Evolutionary conservation across 1,139 yeast species (phyloP), one percentile per base, ranked within the genome.

Genomic region (Hansenula lynferdii): DNA sequence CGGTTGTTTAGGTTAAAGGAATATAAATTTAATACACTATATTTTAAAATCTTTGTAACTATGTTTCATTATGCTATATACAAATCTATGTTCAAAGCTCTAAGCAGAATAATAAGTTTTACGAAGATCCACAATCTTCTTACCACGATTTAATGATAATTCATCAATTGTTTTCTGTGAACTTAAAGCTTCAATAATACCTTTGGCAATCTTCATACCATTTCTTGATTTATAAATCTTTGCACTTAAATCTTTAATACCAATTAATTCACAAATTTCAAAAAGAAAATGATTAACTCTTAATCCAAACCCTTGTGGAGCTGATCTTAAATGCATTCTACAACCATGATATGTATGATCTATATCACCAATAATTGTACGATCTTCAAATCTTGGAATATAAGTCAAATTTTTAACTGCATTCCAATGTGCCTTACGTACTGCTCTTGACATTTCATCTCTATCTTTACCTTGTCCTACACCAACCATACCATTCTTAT

Each of bases 401-500:
- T 82, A 79, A 26, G 76, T 74, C 59, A 94, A 69, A 61, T 87
- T 87, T 64, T 87, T 86, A 40, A 90, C 85, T 4, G 97, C 97
- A 56, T 85, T 83, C 95, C 96, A 86, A 60, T 83, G 90, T 8
- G 97, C 97, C 57, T 87, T 86, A 33, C 78, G 69, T 27, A 84
- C 75, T 3, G 98, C 96, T 39, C 76, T 75, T 42, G 85, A 69
- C 65, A 84, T 77, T 44, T 85, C 89, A 45, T 78, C 82, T 52
- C 89, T 72, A 42, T 92, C 90, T 57, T 86, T 86, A 43, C 98
- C 99, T 62, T 89, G 96, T 40, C 98, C 99, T 37, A 90, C 69
- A 33, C 98, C 98, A 45, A 90, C 70, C 81, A 89, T 85, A 47
- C 99, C 99, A 49, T 85, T 83, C 43, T 80, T 75, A 62, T 94